These are phyloP conservation scores for Ogataea salicorniae DNA, from an alignment of 805 yeast genomes.

Conservation along the genomic window DNA sequence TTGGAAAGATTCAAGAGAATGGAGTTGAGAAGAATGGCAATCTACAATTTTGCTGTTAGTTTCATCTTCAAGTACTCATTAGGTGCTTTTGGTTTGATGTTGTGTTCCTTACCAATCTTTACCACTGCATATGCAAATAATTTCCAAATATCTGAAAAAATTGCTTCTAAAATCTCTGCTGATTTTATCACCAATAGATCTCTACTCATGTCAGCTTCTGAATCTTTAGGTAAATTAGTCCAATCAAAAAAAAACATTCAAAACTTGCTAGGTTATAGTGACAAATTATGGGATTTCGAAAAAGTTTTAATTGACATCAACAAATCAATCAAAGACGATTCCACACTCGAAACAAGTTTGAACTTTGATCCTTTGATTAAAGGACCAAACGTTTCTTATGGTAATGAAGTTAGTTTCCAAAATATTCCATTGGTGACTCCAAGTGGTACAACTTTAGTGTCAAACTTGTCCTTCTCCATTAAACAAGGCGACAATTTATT, in stretches of 20 bases:
- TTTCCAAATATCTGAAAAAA: slow-evolving; percentile 42
- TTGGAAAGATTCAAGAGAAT: slow-evolving; percentile 71
- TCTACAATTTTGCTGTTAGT: slow-evolving; percentile 81
- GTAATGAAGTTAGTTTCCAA: slow-evolving; percentile 64
- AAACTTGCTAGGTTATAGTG: slow-evolving; percentile 77
- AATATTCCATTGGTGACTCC: slow-evolving; percentile 84
- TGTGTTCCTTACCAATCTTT: slow-evolving; percentile 88
- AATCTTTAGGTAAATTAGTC: slow-evolving; percentile 81
- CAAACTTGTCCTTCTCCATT: slow-evolving; percentile 62
- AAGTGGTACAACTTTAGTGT: slow-evolving; percentile 65
- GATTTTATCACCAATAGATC: slow-evolving; percentile 86
- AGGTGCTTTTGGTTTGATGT: slow-evolving; percentile 90
- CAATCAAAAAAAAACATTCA: slow-evolving; percentile 80
- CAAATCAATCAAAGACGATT: slow-evolving; percentile 20
- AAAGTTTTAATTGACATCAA: slow-evolving; percentile 52
- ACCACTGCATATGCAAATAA: slow-evolving; percentile 25
- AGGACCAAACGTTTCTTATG: slow-evolving; percentile 35
- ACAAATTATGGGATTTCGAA: slow-evolving; percentile 67
- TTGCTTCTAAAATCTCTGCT: slow-evolving; percentile 48
- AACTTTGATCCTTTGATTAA: slow-evolving; percentile 23
- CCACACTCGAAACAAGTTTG: slow-evolving; percentile 8
- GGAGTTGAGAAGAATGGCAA: slow-evolving; percentile 65
- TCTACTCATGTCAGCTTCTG: slow-evolving; percentile 75
- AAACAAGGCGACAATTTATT: slow-evolving; percentile 79
- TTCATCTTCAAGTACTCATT: slow-evolving; percentile 87